phyloP scores from a whole-genome alignment of 306 rosid species.

The Fagus crenata region DNA sequence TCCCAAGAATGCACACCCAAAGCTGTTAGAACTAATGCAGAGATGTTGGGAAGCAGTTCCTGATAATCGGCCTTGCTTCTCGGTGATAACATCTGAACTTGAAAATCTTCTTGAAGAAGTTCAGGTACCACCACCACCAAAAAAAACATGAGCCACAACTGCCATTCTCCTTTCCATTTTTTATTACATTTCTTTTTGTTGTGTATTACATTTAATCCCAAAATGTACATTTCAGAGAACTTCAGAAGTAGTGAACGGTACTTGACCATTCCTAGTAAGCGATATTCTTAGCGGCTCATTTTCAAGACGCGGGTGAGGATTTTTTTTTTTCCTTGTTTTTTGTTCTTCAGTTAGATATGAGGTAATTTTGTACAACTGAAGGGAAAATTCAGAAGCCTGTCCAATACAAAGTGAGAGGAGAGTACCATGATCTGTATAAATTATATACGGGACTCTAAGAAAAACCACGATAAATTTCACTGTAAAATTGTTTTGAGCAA shows the following conservation, averaged over 20 bases:
- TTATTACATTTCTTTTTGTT: neutral
- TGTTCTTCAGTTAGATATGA: constrained; percentile 32
- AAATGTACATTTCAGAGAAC: constrained; percentile 54
- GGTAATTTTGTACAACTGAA: constrained; percentile 38
- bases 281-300: constrained; percentile 40
- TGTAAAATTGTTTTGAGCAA: neutral
- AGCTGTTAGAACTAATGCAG: constrained; percentile 76
- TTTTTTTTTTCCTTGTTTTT: constrained; percentile 28
- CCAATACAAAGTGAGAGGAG: constrained; percentile 2
- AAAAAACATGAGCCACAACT: neutral
- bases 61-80: constrained; percentile 66
- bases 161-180: neutral
- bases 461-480: neutral
- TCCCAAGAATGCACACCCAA: constrained; percentile 74
- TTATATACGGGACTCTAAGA: neutral
- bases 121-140: constrained; percentile 42
- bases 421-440: neutral
- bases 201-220: neutral
- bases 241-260: constrained; percentile 43
- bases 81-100: constrained; percentile 69
- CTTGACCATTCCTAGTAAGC: constrained; percentile 38
- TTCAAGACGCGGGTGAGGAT: constrained; percentile 41
- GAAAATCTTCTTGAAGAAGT: constrained; percentile 61
- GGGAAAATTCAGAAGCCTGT: neutral
- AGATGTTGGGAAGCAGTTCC: constrained; percentile 94